Base-by-base conservation (phyloP, 441 rosid genomes). In the Hura crepitans region DNA sequence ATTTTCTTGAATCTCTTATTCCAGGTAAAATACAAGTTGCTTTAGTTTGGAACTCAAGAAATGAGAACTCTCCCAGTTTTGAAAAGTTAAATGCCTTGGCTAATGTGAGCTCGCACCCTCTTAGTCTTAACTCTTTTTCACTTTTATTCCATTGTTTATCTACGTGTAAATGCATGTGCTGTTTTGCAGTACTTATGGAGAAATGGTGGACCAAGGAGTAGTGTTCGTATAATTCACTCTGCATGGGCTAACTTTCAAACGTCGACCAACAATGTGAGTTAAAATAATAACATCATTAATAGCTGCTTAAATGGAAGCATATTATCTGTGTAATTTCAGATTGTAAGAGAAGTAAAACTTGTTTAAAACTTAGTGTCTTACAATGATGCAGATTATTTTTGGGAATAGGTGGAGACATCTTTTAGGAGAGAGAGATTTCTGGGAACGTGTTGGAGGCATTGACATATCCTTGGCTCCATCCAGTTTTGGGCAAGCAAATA, bases 221-320 rank as follows among this genome's bases (percentile, higher is more conserved):
- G 82, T 45, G 77, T 73, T 62, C 82, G 77, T 68, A 61, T 89
- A 30, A 77, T 91, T 75, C 98, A 91, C 82, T 89, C 98, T 63
- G 90, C 91, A 18, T 93, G 98, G 98, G 98, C 91, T 59, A 93
- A 93, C 84, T 93, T 93, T 80, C 98, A 93, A 91, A 89, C 97
- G 42, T 91, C 98, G 60, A 74, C 92, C 71, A 93, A 81, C 77
- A 91, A 93, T 79, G 98, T 91, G 76, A 88, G 98, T 79, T 61
- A 71, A 45, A 9, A 12, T 62, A 14, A 53, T 59, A 58, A 46
- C 28, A 39, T 10, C 33, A 13, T 31, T 28, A 18, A 14, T 27
- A 35, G 20, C 25, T 31, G 15, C 6, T 6, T 22, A 3, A 50
- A 3, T 1, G 0, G 42, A 51, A 56, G 10, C 22, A 37, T 54